phyloP scores from a whole-genome alignment of 2,329 filamentous ascomycete species.

The Knoxdaviesia proteae region DNA sequence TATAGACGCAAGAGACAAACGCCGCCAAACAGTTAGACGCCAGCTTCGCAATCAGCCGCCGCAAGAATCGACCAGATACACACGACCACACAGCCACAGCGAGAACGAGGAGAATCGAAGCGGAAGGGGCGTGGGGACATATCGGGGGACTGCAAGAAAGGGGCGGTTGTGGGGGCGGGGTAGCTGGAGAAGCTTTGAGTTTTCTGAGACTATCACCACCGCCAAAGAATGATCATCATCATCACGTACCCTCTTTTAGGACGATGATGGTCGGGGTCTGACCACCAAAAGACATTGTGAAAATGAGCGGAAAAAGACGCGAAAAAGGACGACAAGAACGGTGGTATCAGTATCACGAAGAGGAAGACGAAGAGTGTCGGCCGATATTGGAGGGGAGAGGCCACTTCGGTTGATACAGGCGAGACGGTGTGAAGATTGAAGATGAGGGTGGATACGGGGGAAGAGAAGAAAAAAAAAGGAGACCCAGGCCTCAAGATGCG shows the following conservation, averaged over 20 bases:
- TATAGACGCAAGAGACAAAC: conserved; percentile 15
- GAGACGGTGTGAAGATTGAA: background rate
- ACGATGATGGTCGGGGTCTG: conserved; percentile 97
- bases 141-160: too few relatives aligned
- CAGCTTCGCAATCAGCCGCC: conserved; percentile 2
- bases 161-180: background rate
- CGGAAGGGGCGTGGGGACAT: background rate
- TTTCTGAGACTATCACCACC: too few relatives aligned
- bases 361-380: too few relatives aligned
- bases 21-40: conserved; percentile 2
- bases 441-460: background rate
- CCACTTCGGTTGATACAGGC: background rate
- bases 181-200: background rate
- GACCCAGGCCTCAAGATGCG: too few relatives aligned
- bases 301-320: background rate
- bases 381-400: too few relatives aligned
- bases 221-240: too few relatives aligned
- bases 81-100: background rate
- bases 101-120: background rate
- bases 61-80: background rate
- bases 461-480: too few relatives aligned
- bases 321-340: too few relatives aligned
- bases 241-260: conserved; percentile 71
- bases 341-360: too few relatives aligned
- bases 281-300: conserved; percentile 80